Evolutionary conservation across 2,329 filamentous ascomycete genomes (phyloP), one percentile per base, ranked within the genome.

Genomic region (Trichophaea hybrida): DNA sequence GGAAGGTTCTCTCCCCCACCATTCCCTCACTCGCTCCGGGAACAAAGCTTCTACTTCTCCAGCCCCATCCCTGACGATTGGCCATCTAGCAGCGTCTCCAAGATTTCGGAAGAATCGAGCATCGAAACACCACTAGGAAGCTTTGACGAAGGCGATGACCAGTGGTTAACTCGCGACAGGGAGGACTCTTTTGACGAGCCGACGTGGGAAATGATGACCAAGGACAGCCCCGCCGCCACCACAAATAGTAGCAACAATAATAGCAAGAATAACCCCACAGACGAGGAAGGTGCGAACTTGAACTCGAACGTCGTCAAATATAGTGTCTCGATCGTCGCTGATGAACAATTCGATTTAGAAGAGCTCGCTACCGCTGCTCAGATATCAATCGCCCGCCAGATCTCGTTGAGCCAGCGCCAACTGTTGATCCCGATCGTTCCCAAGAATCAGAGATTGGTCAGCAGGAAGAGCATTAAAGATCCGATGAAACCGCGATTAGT

Each of bases 341-440:
- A 24, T 24, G 24, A 24, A 24, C 24, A 24, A 24, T 24, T 24
- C 24, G 3, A 24, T 15, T 55, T 10, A 64, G 69, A 70, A 24
- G 74, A 73, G 5, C 70, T 79, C 12, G 76, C 77, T 63, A 76
- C 76, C 48, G 79, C 81, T 1, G 81, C 83, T 3, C 79, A 84
- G 70, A 75, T 83, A 50, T 84, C 81, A 1, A 85, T 86, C 65
- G 82, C 82, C 0, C 75, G 83, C 1, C 82, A 85, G 69, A 84
- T 86, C 65, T 83, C 79, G 64, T 74, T 85, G 32, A 83, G 81
- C 10, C 83, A 85, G 70, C 75, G 79, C 15, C 76, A 78, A 67
- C 72, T 84, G 63, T 72, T 84, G 15, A 75, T 77, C 52, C 79
- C 80, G 10, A 71, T 81, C 10, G 65, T 68, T 17, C 64, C 66